These are phyloP conservation scores for Fusarium armeniacum DNA, from an alignment of 2,329 filamentous ascomycete genomes.

Conservation along the genomic window DNA sequence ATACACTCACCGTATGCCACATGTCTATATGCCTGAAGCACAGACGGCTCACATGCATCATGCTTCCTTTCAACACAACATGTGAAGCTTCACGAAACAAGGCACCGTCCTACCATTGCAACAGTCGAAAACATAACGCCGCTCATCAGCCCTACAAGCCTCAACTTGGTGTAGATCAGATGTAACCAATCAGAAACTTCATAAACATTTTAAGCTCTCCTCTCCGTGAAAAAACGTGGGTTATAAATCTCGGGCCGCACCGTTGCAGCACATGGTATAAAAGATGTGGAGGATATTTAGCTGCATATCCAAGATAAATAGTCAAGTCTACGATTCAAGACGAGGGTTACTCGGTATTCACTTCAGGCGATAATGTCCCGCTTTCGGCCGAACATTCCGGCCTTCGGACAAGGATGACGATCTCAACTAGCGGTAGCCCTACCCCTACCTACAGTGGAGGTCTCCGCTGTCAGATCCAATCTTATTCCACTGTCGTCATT, in stretches of 20 bases:
- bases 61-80: background rate
- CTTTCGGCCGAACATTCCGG: constrained; percentile 37
- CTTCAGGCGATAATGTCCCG: background rate
- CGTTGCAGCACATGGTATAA: constrained; percentile 1
- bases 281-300: background rate
- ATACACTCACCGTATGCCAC: background rate
- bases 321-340: background rate
- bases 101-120: constrained; percentile 3
- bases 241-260: constrained; percentile 36
- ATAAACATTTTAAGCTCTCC: background rate
- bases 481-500: constrained; percentile 36
- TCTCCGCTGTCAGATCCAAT: constrained; percentile 34
- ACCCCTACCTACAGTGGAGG: constrained; percentile 7
- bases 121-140: background rate
- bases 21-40: background rate
- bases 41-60: background rate
- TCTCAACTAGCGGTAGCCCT: constrained; percentile 26
- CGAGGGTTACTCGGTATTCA: background rate
- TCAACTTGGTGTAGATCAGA: background rate
- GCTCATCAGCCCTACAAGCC: background rate
- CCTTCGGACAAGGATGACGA: constrained; percentile 17
- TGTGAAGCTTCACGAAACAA: background rate
- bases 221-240: constrained; percentile 8
- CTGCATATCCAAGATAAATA: background rate
- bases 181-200: background rate